A percentile compares a stretch with the other conserved stretches of the same genome.
Conservation (phyloP, 352 stramenopile species). For the Phytophthora pluvialis region DNA sequence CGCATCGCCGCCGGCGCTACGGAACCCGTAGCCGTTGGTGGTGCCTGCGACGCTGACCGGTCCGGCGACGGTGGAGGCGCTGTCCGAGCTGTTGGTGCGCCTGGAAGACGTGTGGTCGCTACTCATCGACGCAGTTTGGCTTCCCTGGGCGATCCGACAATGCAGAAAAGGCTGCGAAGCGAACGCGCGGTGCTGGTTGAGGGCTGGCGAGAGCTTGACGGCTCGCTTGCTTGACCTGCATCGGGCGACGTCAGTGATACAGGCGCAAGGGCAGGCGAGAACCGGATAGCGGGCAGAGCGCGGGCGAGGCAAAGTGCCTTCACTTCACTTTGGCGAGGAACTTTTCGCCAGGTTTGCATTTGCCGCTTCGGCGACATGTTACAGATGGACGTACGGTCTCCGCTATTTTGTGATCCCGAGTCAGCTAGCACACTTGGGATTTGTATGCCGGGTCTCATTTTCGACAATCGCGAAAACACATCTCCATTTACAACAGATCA, state of each 20-base stretch:
- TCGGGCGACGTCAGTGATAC: conserved; percentile 26
- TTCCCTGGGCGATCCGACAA: conserved; percentile 27
- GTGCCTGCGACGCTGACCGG: conserved; percentile 45
- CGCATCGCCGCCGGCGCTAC: conserved; percentile 53
- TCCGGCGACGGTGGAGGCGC: conserved; percentile 25
- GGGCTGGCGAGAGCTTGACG: conserved; percentile 6
- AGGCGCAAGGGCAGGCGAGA: conserved; percentile 20
- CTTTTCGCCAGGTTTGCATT: too few species aligned
- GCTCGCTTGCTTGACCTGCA: conserved; percentile 28
- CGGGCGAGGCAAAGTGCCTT: not conserved
- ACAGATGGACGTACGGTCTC: conserved; percentile 1
- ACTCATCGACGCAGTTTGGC: conserved; percentile 27
- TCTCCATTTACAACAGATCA: too few species aligned
- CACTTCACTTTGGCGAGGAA: not conserved
- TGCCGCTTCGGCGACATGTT: not conserved
- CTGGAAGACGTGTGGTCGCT: conserved; percentile 29
- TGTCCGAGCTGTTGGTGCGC: conserved; percentile 42
- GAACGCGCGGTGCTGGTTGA: conserved; percentile 24
- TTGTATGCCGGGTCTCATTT: conserved; percentile 15
- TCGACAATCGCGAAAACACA: conserved; percentile 10
- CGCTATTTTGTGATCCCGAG: conserved; percentile 10
- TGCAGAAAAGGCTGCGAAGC: conserved; percentile 25
- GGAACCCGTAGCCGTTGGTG: conserved; percentile 58
- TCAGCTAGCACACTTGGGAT: conserved; percentile 15
- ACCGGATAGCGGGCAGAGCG: conserved; percentile 22